phyloP scores from a whole-genome alignment of 2,329 filamentous ascomycete genomes.

The Nothomitra cinnamomea region DNA sequence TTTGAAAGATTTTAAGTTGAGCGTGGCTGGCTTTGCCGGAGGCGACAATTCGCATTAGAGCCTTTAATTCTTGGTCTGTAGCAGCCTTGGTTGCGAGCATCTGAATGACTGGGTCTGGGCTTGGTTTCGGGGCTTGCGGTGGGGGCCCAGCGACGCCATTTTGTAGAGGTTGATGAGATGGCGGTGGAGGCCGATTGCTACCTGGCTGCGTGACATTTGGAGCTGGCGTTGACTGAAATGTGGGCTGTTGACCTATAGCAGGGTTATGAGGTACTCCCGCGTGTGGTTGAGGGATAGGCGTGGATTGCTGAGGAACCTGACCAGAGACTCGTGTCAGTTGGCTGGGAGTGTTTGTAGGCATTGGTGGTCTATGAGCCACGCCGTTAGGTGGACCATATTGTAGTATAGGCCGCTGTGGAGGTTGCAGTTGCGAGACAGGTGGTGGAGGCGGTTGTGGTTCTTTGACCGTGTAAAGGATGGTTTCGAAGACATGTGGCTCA shows the following conservation, averaged over 20 bases:
- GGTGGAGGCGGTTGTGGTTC: conserved; percentile 31
- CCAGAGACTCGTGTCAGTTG: background rate
- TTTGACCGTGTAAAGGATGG: conserved; percentile 55
- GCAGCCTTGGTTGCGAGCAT: conserved; percentile 34
- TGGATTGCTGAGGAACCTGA: background rate
- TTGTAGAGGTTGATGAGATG: background rate
- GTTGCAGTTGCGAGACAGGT: conserved; percentile 16
- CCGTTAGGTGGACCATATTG: conserved; percentile 48
- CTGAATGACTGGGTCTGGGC: conserved; percentile 32
- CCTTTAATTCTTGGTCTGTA: conserved; percentile 30
- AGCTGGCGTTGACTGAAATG: background rate
- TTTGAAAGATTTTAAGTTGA: conserved; percentile 31
- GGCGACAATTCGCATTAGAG: conserved; percentile 32
- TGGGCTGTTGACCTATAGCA: background rate
- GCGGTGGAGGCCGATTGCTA: background rate
- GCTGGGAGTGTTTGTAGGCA: background rate
- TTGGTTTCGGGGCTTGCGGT: conserved; percentile 22
- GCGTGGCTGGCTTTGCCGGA: conserved; percentile 31
- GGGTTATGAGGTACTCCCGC: background rate
- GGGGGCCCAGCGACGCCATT: background rate
- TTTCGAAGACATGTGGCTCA: conserved; percentile 66
- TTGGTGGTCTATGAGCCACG: background rate
- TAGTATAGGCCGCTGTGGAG: conserved; percentile 36
- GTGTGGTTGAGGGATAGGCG: background rate
- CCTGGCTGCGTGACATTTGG: background rate